Percentiles rank a stretch among this genome's conserved stretches.
Evolutionary conservation across 768 basidiomycete genomes (phyloP).

Genomic region (Mycena amicta): DNA sequence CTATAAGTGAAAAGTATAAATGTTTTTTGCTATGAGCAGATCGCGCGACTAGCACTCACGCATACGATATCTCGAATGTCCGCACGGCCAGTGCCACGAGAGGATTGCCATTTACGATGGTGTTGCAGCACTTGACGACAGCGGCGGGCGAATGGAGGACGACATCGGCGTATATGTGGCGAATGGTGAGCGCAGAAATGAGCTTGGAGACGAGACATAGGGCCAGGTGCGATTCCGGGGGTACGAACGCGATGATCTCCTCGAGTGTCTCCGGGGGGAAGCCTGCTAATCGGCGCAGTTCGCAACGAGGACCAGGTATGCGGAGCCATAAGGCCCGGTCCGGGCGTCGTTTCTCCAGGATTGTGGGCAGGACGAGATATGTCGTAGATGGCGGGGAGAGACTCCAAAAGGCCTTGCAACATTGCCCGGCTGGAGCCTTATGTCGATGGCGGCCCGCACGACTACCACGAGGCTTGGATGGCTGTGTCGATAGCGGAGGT

Average conservation of each 20-base stretch:
- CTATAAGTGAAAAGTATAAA: slow-evolving; percentile 23
- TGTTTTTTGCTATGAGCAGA: background rate
- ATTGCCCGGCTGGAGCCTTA: slow-evolving; percentile 6
- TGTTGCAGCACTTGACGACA: slow-evolving; percentile 37
- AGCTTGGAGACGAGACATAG: slow-evolving; percentile 37
- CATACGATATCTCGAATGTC: slow-evolving; percentile 36
- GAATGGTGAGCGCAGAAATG: slow-evolving; percentile 34
- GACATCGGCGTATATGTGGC: slow-evolving; percentile 37
- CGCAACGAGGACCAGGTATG: background rate
- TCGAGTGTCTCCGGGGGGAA: slow-evolving; percentile 42
- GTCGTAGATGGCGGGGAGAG: slow-evolving; percentile 13
- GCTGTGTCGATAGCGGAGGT: slow-evolving; percentile 12
- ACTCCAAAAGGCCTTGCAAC: slow-evolving; percentile 14
- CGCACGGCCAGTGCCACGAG: slow-evolving; percentile 33
- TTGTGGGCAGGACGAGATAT: slow-evolving; percentile 2
- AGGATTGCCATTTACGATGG: slow-evolving; percentile 28
- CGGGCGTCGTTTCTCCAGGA: slow-evolving; percentile 6
- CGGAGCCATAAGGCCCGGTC: slow-evolving; percentile 17
- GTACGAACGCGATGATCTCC: slow-evolving; percentile 33
- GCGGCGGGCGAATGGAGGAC: slow-evolving; percentile 30
- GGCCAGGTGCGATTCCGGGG: slow-evolving; percentile 31
- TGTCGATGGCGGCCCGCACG: slow-evolving; percentile 18
- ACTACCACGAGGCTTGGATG: slow-evolving; percentile 23
- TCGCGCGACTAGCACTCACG: slow-evolving; percentile 27
- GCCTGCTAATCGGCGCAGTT: slow-evolving; percentile 21